Conservation (phyloP, 2,329 filamentous ascomycete genomes). For the Calonectria pauciramosa region DNA sequence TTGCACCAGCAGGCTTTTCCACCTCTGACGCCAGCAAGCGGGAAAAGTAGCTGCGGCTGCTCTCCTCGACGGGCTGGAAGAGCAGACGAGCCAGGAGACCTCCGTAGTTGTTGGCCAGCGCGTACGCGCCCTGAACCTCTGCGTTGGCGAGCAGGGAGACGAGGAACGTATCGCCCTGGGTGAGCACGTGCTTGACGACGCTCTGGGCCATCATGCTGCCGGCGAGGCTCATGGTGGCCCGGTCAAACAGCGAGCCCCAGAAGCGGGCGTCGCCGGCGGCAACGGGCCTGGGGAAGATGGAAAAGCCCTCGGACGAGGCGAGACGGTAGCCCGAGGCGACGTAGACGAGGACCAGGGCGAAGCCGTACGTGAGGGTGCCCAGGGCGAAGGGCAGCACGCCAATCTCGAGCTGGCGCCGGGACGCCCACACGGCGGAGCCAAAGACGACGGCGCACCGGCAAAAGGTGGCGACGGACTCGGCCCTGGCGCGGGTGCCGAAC, state of each 20-base stretch:
- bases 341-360: conserved; percentile 79
- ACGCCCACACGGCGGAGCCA: conserved; percentile 75
- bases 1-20: conserved; percentile 24
- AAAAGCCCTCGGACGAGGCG: conserved; percentile 73
- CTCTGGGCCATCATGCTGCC: conserved; percentile 90
- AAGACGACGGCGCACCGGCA: conserved; percentile 83
- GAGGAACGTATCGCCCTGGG: conserved; percentile 93
- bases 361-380: conserved; percentile 85
- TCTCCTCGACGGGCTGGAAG: conserved; percentile 96
- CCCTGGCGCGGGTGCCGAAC: conserved; percentile 83
- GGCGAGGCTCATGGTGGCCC: conserved; percentile 78
- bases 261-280: conserved; percentile 54
- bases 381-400: conserved; percentile 91
- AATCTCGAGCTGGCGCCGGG: conserved; percentile 61
- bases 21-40: conserved; percentile 71
- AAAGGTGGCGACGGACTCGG: conserved; percentile 87
- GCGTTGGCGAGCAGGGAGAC: conserved; percentile 84
- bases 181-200: conserved; percentile 91
- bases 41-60: conserved; percentile 89
- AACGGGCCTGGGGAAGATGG: conserved; percentile 69
- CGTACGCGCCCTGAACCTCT: conserved; percentile 89
- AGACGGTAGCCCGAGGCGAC: conserved; percentile 70
- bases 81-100: conserved; percentile 88
- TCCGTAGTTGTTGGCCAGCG: conserved; percentile 94
- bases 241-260: conserved; percentile 74